These are phyloP conservation scores for Limnanthes douglasii DNA, from an alignment of 345 rosid species.

Conservation along the genomic window DNA sequence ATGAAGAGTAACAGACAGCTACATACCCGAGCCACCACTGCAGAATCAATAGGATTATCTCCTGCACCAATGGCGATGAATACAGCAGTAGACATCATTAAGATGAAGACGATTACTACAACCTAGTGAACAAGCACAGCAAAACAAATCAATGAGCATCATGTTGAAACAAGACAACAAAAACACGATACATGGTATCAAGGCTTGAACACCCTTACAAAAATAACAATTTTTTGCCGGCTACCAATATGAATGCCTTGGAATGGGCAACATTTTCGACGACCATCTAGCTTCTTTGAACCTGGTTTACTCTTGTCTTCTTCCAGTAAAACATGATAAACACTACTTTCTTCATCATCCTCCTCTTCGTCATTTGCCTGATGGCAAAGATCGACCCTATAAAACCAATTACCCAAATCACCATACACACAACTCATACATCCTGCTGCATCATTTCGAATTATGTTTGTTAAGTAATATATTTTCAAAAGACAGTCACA, in stretches of 20 bases:
- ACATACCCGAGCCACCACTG: slow-evolving; percentile 18
- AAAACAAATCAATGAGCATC: not conserved
- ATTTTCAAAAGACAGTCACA: no score
- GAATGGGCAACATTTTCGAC: slow-evolving; percentile 15
- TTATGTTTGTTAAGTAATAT: no score
- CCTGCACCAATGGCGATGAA: slow-evolving; percentile 23
- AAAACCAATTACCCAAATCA: slow-evolving; percentile 22
- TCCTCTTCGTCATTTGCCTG: slow-evolving; percentile 31
- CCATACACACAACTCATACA: slow-evolving; percentile 12
- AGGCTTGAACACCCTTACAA: slow-evolving; percentile 9
- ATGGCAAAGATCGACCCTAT: slow-evolving; percentile 41
- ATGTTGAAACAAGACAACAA: not conserved
- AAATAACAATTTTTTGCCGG: slow-evolving; percentile 24
- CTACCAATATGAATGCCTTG: slow-evolving; percentile 17
- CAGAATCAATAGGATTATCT: slow-evolving; percentile 20
- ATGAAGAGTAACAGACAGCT: no score
- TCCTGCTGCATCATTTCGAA: slow-evolving; percentile 2
- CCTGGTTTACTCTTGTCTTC: slow-evolving; percentile 7
- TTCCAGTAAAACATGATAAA: slow-evolving; percentile 16
- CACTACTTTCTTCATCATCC: slow-evolving; percentile 17
- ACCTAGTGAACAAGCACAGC: slow-evolving; percentile 10
- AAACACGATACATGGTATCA: not conserved
- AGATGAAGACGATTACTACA: slow-evolving; percentile 12
- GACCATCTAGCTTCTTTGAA: slow-evolving; percentile 4
- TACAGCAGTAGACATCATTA: slow-evolving; percentile 19